Evolutionary conservation across 495 filamentous ascomycete species (phyloP).

Genomic region (Parathielavia hyrcaniae): DNA sequence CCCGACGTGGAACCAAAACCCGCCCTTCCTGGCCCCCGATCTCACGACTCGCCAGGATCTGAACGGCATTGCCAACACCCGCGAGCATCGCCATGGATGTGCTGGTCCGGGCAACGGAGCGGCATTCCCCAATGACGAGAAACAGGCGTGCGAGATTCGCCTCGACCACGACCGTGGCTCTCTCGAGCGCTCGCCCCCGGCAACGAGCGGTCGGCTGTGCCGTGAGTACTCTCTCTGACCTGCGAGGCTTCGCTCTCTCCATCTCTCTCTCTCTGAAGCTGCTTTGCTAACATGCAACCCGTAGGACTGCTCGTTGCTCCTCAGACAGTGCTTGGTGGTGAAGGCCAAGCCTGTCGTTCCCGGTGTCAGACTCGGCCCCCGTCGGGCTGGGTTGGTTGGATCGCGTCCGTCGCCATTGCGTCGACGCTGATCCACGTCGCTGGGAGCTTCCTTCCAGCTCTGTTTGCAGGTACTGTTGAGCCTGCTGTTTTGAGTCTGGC

Average conservation of each 20-base stretch:
- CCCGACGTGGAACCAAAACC: conserved; percentile 56
- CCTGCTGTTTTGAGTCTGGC: conserved; percentile 6
- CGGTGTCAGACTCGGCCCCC: conserved; percentile 13
- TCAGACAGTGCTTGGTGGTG: conserved; percentile 30
- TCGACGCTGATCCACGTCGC: conserved; percentile 23
- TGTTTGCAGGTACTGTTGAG: conserved; percentile 3
- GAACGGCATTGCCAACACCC: conserved; percentile 48
- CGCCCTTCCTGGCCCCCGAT: conserved; percentile 50
- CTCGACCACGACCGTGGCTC: not conserved
- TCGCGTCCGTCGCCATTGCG: conserved; percentile 25
- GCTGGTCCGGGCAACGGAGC: conserved; percentile 5
- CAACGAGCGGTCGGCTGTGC: conserved; percentile 16
- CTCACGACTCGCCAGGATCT: conserved; percentile 58
- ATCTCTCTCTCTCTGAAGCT: not conserved
- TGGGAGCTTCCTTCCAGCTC: conserved; percentile 10
- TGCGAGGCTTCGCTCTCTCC: not conserved
- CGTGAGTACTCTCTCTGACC: not conserved
- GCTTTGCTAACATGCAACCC: conserved; percentile 4
- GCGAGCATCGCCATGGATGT: conserved; percentile 22
- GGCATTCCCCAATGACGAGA: conserved; percentile 18
- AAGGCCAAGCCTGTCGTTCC: conserved; percentile 28
- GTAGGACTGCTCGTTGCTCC: conserved; percentile 25
- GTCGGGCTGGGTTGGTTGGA: conserved; percentile 30
- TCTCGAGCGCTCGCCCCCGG: not conserved
- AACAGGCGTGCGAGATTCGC: conserved; percentile 3